Base-by-base conservation (phyloP, 441 rosid genomes). In the Adansonia madagascariensis region DNA sequence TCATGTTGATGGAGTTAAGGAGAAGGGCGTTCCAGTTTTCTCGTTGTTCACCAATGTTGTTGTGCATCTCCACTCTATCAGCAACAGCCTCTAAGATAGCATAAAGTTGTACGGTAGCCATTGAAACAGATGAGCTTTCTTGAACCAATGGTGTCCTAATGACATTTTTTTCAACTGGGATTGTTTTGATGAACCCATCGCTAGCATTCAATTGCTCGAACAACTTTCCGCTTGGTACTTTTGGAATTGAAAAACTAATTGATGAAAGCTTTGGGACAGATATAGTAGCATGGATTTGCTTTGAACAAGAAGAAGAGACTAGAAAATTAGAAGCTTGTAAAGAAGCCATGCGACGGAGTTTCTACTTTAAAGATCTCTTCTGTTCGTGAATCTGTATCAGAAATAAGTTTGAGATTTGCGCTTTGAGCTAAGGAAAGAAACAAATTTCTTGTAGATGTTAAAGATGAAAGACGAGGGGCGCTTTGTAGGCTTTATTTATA, bases 11-110 rank as follows among this genome's bases (percentile, higher is more conserved):
- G 66, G 94, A 87, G 71, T 83, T 86, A 49, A 90, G 79, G 15
- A 88, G 81, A 73, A 88, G 90, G 10, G 71, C 20, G 78, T 86
- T 91, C 94, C 92, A 91, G 74, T 83, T 86, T 31, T 88, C 84
- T 1, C 94, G 77, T 71, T 88, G 95, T 78, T 85, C 80, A 4
- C 86, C 88, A 0, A 91, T 5, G 77, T 91, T 91, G 8, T 53
- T 71, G 76, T 88, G 95, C 91, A 89, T 89, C 84, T 88, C 91
- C 6, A 88, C 80, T 65, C 91, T 80, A 65, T 88, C 91, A 8
- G 82, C 78, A 27, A 91, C 79, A 4, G 88, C 85, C 49, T 86
- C 95, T 44, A 89, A 41, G 56, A 88, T 65, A 0, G 82, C 88
- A 43, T 84, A 84, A 68, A 90, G 80, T 71, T 87, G 75, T 3